phyloP scores from a whole-genome alignment of 768 basidiomycete genomes.

The Pholiota molesta region DNA sequence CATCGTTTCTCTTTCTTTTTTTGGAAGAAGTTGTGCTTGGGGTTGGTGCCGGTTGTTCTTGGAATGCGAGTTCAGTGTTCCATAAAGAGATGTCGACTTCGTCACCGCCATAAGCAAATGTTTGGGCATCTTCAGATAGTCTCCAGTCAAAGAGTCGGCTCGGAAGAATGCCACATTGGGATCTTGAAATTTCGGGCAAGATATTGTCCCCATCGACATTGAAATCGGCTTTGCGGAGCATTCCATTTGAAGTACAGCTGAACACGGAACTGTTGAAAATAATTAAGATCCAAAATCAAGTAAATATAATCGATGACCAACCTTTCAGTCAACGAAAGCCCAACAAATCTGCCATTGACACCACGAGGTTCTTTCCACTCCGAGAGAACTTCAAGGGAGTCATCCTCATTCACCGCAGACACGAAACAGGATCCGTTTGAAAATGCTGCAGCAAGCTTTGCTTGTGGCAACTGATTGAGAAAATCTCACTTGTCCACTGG shows the following conservation, averaged over 20 bases:
- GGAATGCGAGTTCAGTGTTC: slow-evolving; percentile 65
- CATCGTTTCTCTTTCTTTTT: slow-evolving; percentile 61
- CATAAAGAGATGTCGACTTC: slow-evolving; percentile 86
- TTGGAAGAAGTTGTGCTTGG: slow-evolving; percentile 31
- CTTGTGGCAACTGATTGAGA: slow-evolving; percentile 34
- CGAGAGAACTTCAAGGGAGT: slow-evolving; percentile 38
- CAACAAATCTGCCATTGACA: slow-evolving; percentile 61
- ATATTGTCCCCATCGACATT: slow-evolving; percentile 19
- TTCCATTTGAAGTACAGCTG: slow-evolving; percentile 79
- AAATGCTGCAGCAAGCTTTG: slow-evolving; percentile 68
- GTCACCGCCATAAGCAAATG: slow-evolving; percentile 83
- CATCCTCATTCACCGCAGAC: slow-evolving; percentile 45
- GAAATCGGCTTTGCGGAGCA: slow-evolving; percentile 53
- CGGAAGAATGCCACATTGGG: slow-evolving; percentile 52
- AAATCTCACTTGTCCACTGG: neutral
- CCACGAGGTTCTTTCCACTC: slow-evolving; percentile 72
- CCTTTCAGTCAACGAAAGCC: slow-evolving; percentile 55
- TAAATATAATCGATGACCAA: slow-evolving; percentile 31
- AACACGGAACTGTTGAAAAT: slow-evolving; percentile 46
- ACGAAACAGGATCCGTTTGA: slow-evolving; percentile 58
- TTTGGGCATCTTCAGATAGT: slow-evolving; percentile 49
- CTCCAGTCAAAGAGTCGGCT: slow-evolving; percentile 72
- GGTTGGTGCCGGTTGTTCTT: slow-evolving; percentile 24
- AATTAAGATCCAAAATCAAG: neutral
- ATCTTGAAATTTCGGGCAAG: slow-evolving; percentile 8